A percentile compares a stretch with the other conserved stretches of the same genome.
Conservation (phyloP, 2,329 filamentous ascomycete genomes). For the Lasiodiplodia sp. region DNA sequence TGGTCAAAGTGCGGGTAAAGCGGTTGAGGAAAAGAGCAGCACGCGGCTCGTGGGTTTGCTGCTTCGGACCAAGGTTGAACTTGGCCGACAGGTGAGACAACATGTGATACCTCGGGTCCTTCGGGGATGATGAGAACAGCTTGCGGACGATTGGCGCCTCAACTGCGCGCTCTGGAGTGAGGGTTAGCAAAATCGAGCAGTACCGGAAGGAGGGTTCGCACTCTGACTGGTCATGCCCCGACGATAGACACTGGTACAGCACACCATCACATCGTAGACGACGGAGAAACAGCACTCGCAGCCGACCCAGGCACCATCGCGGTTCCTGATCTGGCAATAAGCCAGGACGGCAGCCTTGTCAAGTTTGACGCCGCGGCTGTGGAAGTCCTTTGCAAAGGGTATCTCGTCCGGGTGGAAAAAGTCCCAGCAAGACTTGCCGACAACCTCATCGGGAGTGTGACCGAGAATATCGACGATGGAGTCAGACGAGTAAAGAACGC, state of each 20-base stretch:
- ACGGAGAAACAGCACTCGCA: slow-evolving; percentile 92
- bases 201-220: slow-evolving; percentile 55
- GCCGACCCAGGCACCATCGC: slow-evolving; percentile 73
- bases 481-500: slow-evolving; percentile 82
- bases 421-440: slow-evolving; percentile 80
- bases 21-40: slow-evolving; percentile 86
- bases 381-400: slow-evolving; percentile 74
- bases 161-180: slow-evolving; percentile 70
- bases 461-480: slow-evolving; percentile 85
- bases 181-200: slow-evolving; percentile 32
- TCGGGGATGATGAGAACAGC: slow-evolving; percentile 80
- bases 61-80: slow-evolving; percentile 66
- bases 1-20: slow-evolving; percentile 80
- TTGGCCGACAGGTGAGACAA: slow-evolving; percentile 83
- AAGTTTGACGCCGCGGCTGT: slow-evolving; percentile 74
- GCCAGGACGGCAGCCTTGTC: slow-evolving; percentile 87
- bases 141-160: slow-evolving; percentile 81
- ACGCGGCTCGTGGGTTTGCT: slow-evolving; percentile 75
- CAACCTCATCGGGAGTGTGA: slow-evolving; percentile 77
- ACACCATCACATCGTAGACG: slow-evolving; percentile 86
- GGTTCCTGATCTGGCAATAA: slow-evolving; percentile 76
- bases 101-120: slow-evolving; percentile 90
- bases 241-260: slow-evolving; percentile 80
- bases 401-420: slow-evolving; percentile 87
- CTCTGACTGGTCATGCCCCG: slow-evolving; percentile 74